Evolutionary conservation across 2,329 filamentous ascomycete genomes (phyloP), one percentile per base, ranked within the genome.

Genomic region (Colletotrichum cereale): DNA sequence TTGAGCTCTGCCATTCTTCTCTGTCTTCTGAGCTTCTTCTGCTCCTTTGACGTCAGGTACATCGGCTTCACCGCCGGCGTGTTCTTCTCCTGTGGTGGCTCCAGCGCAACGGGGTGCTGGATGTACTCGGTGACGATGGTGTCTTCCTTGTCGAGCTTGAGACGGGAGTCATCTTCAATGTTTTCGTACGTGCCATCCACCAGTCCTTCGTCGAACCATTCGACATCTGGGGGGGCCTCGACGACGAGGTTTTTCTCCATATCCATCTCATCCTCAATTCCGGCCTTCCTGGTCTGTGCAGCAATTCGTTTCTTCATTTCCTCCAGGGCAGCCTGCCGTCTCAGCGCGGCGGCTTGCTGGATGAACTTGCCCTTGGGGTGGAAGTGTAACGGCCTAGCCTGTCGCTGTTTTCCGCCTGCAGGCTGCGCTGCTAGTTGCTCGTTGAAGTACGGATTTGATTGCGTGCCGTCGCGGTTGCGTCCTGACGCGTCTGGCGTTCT

Each of bases 321-420:
- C 84, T 99, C 97, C 36, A 99, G 86, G 62, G 93, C 92, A 52
- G 92, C 94, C 82, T 98, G 95, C 72, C 94, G 90, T 73, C 96
- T 91, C 63, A 98, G 84, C 67, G 95, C 95, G 80, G 94, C 96
- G 10, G 93, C 96, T 82, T 98, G 96, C 74, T 95, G 92, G 72
- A 98, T 97, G 78, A 97, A 98, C 87, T 98, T 98, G 64, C 96
- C 96, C 81, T 97, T 97, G 76, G 95, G 91, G 77, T 98, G 97
- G 85, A 99, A 98, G 16, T 94, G 84, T 24, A 99, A 86, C 74
- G 93, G 91, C 71, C 93, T 91, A 14, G 94, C 89, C 74, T 93
- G 87, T 62, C 95, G 88, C 47, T 88, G 85, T 76, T 92, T 93
- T 40, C 79, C 77, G 81, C 85, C 73, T 78, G 65, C 85, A 84